Evolutionary conservation across 75 land plant species (phyloP), one percentile per base, ranked within the genome.

Genomic region (Pinus taeda): DNA sequence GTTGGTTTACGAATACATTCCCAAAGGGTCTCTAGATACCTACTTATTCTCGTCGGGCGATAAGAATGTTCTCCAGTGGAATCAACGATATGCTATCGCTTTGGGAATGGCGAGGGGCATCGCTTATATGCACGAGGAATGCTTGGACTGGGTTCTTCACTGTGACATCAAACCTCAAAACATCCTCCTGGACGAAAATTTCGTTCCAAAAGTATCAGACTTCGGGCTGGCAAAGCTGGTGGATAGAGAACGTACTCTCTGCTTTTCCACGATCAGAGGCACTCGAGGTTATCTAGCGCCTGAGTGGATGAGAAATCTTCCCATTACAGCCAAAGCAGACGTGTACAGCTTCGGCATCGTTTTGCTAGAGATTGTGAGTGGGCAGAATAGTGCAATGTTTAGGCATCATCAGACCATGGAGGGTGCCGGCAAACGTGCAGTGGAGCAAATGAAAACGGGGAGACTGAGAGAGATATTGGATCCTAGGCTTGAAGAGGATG

Each of bases 291-390:
- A 93, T 79, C 69, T 93, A 86, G 92, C 95, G 15, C 90, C 93
- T 1, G 95, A 90, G 60, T 86, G 88, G 88, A 60, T 81, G 3
- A 69, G 69, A 18, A 57, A 24, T 29, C 80, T 77, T 4, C 77
- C 80, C 14, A 87, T 87, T 45, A 87, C 91, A 0, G 60, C 87
- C 8, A 93, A 93, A 75, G 88, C 86, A 5, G 95, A 93, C 42
- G 95, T 93, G 1, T 93, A 90, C 81, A 80, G 93, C 77, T 93
- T 81, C 62, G 93, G 93, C 6, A 83, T 93, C 88, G 87, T 90
- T 60, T 69, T 93, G 57, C 79, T 93, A 58, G 95, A 93, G 78
- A 73, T 93, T 3, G 88, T 86, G 15, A 82, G 77, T 60, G 92
- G 95, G 59, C 63, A 29, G 2, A 59, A 76, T 29, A 29, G 33